A percentile compares a stretch with the other conserved stretches of the same genome.
phyloP scores from a whole-genome alignment of 805 yeast species.

The Kazachstania africana region DNA sequence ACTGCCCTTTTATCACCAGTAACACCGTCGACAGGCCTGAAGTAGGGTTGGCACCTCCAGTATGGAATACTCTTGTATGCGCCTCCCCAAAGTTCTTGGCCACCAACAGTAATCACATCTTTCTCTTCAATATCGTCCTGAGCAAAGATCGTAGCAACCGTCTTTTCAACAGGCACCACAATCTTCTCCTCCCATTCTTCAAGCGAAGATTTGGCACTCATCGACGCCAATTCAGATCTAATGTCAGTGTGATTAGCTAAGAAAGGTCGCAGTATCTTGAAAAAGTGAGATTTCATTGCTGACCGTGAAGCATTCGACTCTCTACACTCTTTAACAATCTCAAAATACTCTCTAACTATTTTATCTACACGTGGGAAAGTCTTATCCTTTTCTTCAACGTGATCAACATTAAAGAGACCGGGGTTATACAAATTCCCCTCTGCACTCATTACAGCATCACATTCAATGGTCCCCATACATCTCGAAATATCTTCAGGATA shows the following conservation, averaged over 20 bases:
- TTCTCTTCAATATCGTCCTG: conserved; percentile 39
- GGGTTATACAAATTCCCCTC: conserved; percentile 94
- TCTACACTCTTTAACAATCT: conserved; percentile 45
- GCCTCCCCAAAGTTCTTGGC: conserved; percentile 64
- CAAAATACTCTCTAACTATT: conserved; percentile 76
- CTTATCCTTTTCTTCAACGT: conserved; percentile 39
- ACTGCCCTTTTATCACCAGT: conserved; percentile 34
- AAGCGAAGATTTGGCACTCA: conserved; percentile 32
- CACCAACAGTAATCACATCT: conserved; percentile 48
- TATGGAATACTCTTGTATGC: conserved; percentile 71
- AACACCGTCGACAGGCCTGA: conserved; percentile 78
- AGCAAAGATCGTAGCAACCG: conserved; percentile 46
- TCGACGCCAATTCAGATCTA: conserved; percentile 56
- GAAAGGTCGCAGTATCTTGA: conserved; percentile 76
- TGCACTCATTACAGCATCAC: conserved; percentile 96
- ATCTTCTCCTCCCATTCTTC: conserved; percentile 40
- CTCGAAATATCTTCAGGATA: conserved; percentile 75
- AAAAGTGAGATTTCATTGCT: conserved; percentile 87
- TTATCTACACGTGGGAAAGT: conserved; percentile 80
- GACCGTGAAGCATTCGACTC: conserved; percentile 53
- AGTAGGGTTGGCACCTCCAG: conserved; percentile 95
- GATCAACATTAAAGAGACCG: conserved; percentile 50
- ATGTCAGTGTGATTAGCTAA: conserved; percentile 66
- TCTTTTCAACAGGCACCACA: conserved; percentile 54
- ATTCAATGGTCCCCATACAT: conserved; percentile 48